Conservation (phyloP, 2,329 filamentous ascomycete species). For the Paramyrothecium sp. region DNA sequence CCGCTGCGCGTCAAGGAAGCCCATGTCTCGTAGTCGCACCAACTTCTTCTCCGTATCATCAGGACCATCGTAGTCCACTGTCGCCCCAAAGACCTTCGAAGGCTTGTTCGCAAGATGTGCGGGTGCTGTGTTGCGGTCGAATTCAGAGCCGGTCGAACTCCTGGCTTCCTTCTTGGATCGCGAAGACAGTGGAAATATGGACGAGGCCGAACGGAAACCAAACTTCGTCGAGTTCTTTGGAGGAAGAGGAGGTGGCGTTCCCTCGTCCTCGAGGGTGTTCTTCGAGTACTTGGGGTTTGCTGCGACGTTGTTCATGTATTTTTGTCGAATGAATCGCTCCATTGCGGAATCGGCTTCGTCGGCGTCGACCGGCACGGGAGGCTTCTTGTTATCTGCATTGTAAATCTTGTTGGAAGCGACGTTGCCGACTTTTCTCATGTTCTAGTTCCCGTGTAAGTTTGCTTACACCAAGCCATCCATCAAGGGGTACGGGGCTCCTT, state of each 20-base stretch:
- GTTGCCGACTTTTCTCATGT: conserved; percentile 94
- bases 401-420: conserved; percentile 80
- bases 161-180: conserved; percentile 56
- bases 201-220: conserved; percentile 59
- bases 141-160: conserved; percentile 21
- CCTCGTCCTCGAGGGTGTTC: conserved; percentile 43
- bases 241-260: conserved; percentile 57
- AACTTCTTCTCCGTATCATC: conserved; percentile 76
- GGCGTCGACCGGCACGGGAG: conserved; percentile 82
- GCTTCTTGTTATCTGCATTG: conserved; percentile 80
- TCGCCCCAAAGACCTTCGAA: conserved; percentile 68
- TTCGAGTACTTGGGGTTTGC: conserved; percentile 30
- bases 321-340: conserved; percentile 92
- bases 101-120: conserved; percentile 57
- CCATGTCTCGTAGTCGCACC: conserved; percentile 80
- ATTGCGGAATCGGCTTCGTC: conserved; percentile 93
- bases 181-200: conserved; percentile 64
- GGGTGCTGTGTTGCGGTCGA: conserved; percentile 29
- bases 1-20: conserved; percentile 79
- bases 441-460: conserved; percentile 50
- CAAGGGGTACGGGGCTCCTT: conserved; percentile 30
- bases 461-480: neutral
- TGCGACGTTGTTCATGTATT: conserved; percentile 69
- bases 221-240: conserved; percentile 65
- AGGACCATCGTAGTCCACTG: conserved; percentile 50